Conservation (phyloP, 345 rosid genomes). For the Gossypium sturtianum region DNA sequence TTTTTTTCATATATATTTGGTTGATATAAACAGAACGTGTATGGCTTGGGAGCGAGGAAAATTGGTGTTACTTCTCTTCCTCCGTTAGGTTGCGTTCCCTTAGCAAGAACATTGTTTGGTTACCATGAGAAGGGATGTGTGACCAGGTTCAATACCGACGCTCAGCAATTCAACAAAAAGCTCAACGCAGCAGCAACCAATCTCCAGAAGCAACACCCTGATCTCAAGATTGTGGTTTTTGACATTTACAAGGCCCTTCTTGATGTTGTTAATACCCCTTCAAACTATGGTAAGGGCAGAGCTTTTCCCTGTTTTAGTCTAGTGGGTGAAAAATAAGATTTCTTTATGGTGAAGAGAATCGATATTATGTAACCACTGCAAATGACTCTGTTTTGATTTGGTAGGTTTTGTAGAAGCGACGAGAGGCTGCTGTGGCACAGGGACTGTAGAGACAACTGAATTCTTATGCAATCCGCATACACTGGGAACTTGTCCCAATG, state of each 20-base stretch:
- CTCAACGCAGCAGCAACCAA: constrained; percentile 45
- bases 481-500: constrained; percentile 75
- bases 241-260: constrained; percentile 74
- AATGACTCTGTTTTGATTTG: not conserved
- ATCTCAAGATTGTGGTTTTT: constrained; percentile 63
- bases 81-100: constrained; percentile 87
- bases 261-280: constrained; percentile 56
- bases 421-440: constrained; percentile 94
- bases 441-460: constrained; percentile 64
- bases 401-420: constrained; percentile 74
- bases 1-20: not conserved
- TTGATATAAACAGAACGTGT: constrained; percentile 36
- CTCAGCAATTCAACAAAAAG: constrained; percentile 73
- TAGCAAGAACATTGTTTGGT: constrained; percentile 69
- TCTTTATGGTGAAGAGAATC: not conserved
- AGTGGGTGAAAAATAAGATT: not conserved
- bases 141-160: constrained; percentile 55
- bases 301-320: not conserved
- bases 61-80: constrained; percentile 89
- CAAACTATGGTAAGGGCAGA: constrained; percentile 38
- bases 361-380: not conserved
- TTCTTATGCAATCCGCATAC: constrained; percentile 73
- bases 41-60: constrained; percentile 72
- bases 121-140: constrained; percentile 61
- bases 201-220: constrained; percentile 70